Evolutionary conservation across 1,284 basidiomycete genomes (phyloP), one percentile per base, ranked within the genome.

Genomic region (Pterulicium gracile): DNA sequence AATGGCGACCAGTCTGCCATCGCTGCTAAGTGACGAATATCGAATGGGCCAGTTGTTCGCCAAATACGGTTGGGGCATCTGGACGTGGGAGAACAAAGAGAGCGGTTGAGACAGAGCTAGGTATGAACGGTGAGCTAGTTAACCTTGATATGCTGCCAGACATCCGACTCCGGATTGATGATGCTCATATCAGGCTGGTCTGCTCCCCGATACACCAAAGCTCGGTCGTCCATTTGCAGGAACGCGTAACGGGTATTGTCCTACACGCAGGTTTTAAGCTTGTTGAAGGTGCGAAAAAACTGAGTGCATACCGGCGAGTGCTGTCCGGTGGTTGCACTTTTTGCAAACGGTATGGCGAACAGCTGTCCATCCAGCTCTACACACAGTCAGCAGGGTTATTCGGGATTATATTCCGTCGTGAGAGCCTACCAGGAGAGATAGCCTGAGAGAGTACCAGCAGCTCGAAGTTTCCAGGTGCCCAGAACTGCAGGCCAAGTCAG

Each of bases 171-270:
- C n/a, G 95, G 95, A 58, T 97, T 97, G 61, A 98, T 97, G 43
- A 98, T 84, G 58, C 91, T 94, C 81, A 96, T 88, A 58, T 98
- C 95, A 4, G 92, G 93, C 63, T 97, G 93, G 62, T 98, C 95
- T 17, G 91, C 88, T 2, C 96, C 95, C 49, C 96, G 79, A 60
- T 98, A 98, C n/a, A 98, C 82, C 2, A 97, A 73, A 1, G 92
- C 85, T 34, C 90, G 79, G 58, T 98, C 93, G 57, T 98, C 93
- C 75, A 95, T 81, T 63, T 97, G 92, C 27, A 97, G 70, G 62
- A 98, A 96, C 0, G 91, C 94, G 58, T 96, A 95, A 52, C 90
- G 78, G 2, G 91, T 90, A 57, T 94, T 94, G 58, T 95, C 92
- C 87, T 90, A 49, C n/a, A 10, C 36, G 36, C 27, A 32, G 36